Evolutionary conservation across 768 basidiomycete species (phyloP), one percentile per base, ranked within the genome.

Genomic region (Leucocoprinus sp.): DNA sequence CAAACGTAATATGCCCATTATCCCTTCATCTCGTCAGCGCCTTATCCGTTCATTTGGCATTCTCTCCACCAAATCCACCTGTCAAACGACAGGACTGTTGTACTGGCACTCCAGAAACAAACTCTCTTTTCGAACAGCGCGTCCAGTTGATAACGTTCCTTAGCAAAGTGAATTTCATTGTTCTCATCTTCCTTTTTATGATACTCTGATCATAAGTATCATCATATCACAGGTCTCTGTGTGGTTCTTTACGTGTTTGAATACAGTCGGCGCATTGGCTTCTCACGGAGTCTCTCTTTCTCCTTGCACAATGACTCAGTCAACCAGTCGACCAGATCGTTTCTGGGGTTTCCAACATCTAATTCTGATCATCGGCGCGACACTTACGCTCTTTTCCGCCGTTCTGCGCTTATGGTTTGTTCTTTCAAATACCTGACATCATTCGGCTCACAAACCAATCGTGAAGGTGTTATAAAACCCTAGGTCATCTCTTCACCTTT

Each of bases 401-500:
- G 29, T 53, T 12, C 51, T 67, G 17, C 56, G 66, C 28, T 50
- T 56, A 37, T 66, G 64, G 66, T n/a, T 26, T 35, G 19, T 11
- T 29, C 21, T 9, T 24, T 21, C 19, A 11, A 29, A 9, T 33
- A 35, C 18, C 8, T 18, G 47, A 38, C 31, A 34, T 31, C 17
- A 8, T 8, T 7, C 4, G 7, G 28, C 24, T 24, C n/a, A 18
- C 5, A 22, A 40, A 23, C 3, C 14, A 4, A 27, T 41, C 19
- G 18, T 11, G 19, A 22, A 68, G 65, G 64, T 69, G 68, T 48
- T 69, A 66, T 52, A 61, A 55, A 42, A 58, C 63, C 6, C 63
- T 72, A 4, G 67, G 67, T 4, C 57, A 57, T 2, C 53, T 69
- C n/a, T 72, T 70, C 55, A 72, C 69, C 0, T 71, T 71, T 45